These are phyloP conservation scores for Pueraria montana DNA, from an alignment of 306 rosid genomes.

Conservation along the genomic window DNA sequence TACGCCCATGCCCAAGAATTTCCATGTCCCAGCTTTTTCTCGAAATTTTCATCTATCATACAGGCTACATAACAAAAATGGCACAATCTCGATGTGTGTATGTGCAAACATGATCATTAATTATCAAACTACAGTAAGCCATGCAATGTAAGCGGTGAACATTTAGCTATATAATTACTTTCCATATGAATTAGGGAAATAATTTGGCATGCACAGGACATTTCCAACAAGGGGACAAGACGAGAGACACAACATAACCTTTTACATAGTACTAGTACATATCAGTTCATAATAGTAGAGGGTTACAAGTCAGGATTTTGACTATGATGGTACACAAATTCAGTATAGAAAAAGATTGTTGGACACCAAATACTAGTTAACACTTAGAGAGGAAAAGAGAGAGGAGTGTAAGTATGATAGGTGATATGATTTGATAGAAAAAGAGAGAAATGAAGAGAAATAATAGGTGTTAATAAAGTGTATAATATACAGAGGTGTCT, in stretches of 20 bases:
- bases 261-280: background rate
- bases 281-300: background rate
- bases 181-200: background rate
- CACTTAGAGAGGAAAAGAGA: no score
- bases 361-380: no score
- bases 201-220: constrained; percentile 9
- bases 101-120: background rate
- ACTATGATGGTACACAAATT: background rate
- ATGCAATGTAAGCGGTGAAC: background rate
- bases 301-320: background rate
- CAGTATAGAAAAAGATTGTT: background rate
- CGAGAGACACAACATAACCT: constrained; percentile 10
- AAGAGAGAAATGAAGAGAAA: no score
- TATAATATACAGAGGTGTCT: no score
- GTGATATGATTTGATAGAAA: no score
- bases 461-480: no score
- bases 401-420: background rate
- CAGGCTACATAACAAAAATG: background rate
- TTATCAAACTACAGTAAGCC: background rate
- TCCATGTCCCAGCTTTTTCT: no score
- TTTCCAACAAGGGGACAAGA: constrained; percentile 10
- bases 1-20: background rate
- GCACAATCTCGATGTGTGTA: background rate
- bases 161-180: background rate
- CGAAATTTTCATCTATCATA: background rate